A percentile compares a stretch with the other conserved stretches of the same genome.
Conservation (phyloP, 306 rosid genomes). For the Prunus mira region DNA sequence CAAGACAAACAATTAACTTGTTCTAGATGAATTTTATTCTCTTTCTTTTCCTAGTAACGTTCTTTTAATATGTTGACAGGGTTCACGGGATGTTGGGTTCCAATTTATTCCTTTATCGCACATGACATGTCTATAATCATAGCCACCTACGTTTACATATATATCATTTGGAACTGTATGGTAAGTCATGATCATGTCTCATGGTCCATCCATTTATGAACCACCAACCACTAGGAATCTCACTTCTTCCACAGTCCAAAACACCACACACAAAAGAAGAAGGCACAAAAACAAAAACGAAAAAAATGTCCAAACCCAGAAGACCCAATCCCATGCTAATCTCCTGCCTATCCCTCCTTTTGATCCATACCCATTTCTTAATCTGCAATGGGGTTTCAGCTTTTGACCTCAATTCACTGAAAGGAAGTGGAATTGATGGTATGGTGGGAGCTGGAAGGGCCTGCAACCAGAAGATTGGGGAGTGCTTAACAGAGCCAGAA, state of each 20-base stretch:
- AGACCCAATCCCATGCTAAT: conserved; percentile 26
- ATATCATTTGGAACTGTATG: not conserved
- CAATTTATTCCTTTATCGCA: not conserved
- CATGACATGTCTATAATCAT: conserved; percentile 1
- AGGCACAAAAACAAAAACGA: conserved; percentile 17
- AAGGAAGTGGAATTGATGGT: conserved; percentile 33
- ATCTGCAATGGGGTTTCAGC: conserved; percentile 40
- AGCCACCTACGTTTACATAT: not conserved
- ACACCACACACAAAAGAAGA: not conserved
- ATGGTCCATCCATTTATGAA: conserved; percentile 31
- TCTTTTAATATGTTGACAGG: not conserved
- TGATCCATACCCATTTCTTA: conserved; percentile 43
- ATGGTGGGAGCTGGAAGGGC: conserved; percentile 41
- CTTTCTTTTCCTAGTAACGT: not conserved
- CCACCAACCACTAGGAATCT: conserved; percentile 38
- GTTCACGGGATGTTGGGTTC: not conserved
- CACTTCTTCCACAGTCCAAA: conserved; percentile 22
- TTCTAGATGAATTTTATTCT: no score
- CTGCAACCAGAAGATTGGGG: conserved; percentile 53
- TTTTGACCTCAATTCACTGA: conserved; percentile 51
- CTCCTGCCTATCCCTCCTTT: conserved; percentile 35
- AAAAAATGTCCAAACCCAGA: conserved; percentile 45
- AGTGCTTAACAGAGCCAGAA: conserved; percentile 48
- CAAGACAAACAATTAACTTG: no score
- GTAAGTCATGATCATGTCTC: not conserved